Evolutionary conservation across 352 stramenopile genomes (phyloP).

Genomic region (Pythium vanterpoolii): DNA sequence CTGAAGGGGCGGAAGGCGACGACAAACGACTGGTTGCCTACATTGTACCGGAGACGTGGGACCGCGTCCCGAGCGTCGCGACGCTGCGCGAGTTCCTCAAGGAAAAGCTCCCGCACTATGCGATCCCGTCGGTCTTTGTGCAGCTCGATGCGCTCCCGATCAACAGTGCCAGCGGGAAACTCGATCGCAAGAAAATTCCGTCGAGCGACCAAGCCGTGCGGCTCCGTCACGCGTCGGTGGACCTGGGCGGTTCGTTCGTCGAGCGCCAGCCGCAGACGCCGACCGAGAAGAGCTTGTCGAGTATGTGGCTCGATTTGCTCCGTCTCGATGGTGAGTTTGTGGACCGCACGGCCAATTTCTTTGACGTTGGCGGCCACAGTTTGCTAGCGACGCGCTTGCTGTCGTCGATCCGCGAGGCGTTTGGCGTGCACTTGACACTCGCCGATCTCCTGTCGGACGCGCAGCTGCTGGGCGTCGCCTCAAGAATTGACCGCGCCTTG

Average conservation of each 20-base stretch:
- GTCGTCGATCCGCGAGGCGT: conserved; percentile 62
- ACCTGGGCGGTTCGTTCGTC: conserved; percentile 47
- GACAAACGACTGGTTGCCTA: conserved; percentile 93
- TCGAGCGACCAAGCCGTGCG: conserved; percentile 63
- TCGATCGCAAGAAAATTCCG: conserved; percentile 87
- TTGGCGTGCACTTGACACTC: conserved; percentile 65
- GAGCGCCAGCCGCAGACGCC: conserved; percentile 48
- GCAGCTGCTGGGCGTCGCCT: conserved; percentile 51
- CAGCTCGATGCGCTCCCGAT: conserved; percentile 84
- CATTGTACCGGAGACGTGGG: conserved; percentile 78
- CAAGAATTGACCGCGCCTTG: conserved; percentile 37
- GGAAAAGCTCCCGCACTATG: conserved; percentile 78
- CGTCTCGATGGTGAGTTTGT: conserved; percentile 53
- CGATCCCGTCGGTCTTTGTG: conserved; percentile 78
- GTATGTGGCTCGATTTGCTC: conserved; percentile 66
- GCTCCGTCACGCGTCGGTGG: conserved; percentile 72
- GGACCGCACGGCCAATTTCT: conserved; percentile 69
- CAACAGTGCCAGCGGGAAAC: conserved; percentile 84
- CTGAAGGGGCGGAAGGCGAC: conserved; percentile 75
- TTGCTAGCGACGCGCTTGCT: conserved; percentile 70
- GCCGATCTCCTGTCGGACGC: conserved; percentile 69
- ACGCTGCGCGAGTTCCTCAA: conserved; percentile 69
- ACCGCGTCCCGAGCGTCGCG: conserved; percentile 56
- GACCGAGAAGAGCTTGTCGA: conserved; percentile 55
- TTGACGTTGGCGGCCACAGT: conserved; percentile 80